These are phyloP conservation scores for Escovopsis sp. DNA, from an alignment of 2,329 filamentous ascomycete genomes.

Conservation along the genomic window DNA sequence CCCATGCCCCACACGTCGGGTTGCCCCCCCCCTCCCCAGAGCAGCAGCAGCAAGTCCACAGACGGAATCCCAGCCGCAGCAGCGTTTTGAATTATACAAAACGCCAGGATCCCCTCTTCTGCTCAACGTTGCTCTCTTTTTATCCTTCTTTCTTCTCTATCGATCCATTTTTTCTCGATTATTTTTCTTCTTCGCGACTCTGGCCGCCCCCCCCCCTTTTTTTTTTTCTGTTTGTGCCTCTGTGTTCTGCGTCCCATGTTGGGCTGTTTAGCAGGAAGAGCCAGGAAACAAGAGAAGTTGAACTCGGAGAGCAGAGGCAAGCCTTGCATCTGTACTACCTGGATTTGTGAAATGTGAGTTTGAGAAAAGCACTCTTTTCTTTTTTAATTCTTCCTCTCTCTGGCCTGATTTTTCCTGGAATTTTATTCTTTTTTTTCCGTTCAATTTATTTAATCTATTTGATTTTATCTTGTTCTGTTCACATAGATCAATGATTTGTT, in stretches of 20 bases:
- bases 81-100: no score
- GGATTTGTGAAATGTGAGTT: conserved; percentile 1
- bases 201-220: neutral
- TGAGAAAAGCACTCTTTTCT: neutral
- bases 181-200: conserved; percentile 1
- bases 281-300: no score
- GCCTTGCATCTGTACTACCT: conserved; percentile 1
- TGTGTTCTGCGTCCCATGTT: no score
- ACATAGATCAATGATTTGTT: no score
- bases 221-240: conserved; percentile 1
- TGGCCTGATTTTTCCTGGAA: neutral
- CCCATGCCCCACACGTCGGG: no score
- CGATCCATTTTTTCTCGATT: conserved; percentile 5
- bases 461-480: neutral
- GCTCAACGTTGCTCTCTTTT: no score
- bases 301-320: conserved; percentile 1
- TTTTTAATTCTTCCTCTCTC: neutral
- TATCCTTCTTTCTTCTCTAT: conserved; percentile 7
- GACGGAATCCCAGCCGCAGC: no score
- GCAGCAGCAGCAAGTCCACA: no score
- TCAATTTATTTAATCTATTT: neutral
- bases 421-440: neutral
- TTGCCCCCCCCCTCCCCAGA: no score
- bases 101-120: conserved; percentile 15
- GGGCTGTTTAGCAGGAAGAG: no score